Percentiles rank a stretch among this genome's conserved stretches.
These are phyloP conservation scores for Diaporthe caulivora DNA, from an alignment of 2,329 filamentous ascomycete genomes.

Conservation along the genomic window DNA sequence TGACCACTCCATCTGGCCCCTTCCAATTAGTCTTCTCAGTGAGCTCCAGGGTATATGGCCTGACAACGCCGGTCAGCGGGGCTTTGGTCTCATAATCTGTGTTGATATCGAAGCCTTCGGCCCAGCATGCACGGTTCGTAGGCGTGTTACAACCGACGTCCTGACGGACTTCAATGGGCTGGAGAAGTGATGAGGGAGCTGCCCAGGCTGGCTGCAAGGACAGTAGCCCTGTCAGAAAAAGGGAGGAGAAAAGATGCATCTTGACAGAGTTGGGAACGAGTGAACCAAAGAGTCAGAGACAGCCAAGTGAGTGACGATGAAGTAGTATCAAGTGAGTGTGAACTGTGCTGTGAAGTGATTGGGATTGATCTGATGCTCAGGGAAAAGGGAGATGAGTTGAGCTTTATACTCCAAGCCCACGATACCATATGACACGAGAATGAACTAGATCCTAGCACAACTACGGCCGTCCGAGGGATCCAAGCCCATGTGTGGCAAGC, in stretches of 20 bases:
- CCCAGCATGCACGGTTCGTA: slow-evolving; percentile 47
- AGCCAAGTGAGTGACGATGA: neutral
- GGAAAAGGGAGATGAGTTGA: neutral
- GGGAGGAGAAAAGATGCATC: slow-evolving; percentile 24
- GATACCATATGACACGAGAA: neutral
- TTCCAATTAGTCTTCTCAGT: slow-evolving; percentile 47
- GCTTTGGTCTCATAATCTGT: slow-evolving; percentile 46
- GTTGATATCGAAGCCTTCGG: slow-evolving; percentile 46
- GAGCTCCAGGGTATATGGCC: slow-evolving; percentile 46
- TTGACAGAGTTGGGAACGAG: neutral
- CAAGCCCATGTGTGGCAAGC: neutral
- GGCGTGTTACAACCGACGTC: slow-evolving; percentile 44
- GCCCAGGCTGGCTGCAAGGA: slow-evolving; percentile 27
- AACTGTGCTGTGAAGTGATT: neutral
- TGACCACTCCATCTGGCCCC: slow-evolving; percentile 47
- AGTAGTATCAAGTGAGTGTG: slow-evolving; percentile 14
- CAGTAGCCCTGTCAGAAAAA: slow-evolving; percentile 35
- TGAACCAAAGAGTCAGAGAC: neutral
- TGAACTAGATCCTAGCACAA: neutral
- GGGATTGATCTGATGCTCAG: neutral
- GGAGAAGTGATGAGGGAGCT: slow-evolving; percentile 29
- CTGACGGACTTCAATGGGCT: slow-evolving; percentile 30
- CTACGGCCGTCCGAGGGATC: neutral
- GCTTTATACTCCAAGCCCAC: slow-evolving; percentile 24
- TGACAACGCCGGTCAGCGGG: slow-evolving; percentile 44